Conservation (phyloP, 345 rosid genomes). For the Draba incana region DNA sequence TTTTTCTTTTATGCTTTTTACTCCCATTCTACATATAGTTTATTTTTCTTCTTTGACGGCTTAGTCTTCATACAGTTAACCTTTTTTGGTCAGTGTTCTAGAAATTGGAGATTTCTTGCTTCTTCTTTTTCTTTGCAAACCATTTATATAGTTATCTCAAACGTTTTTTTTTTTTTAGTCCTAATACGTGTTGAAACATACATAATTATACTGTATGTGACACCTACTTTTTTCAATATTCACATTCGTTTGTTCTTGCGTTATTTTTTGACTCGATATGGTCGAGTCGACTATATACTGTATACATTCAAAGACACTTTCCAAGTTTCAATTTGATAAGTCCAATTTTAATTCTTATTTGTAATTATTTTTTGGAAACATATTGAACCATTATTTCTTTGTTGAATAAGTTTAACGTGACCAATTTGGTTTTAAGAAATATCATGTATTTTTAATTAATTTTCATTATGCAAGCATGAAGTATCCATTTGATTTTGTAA, state of each 20-base stretch:
- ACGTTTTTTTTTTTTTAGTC: neutral
- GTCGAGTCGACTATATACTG: neutral
- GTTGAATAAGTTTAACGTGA: too few species aligned
- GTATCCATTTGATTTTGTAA: too few species aligned
- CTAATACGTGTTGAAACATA: constrained; percentile 6
- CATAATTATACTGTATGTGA: neutral
- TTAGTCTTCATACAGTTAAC: too few species aligned
- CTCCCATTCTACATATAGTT: too few species aligned
- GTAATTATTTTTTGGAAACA: neutral
- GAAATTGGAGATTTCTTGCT: neutral
- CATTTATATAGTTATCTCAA: neutral
- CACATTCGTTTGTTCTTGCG: constrained; percentile 13
- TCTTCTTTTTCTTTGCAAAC: neutral
- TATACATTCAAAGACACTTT: neutral
- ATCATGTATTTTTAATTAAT: too few species aligned
- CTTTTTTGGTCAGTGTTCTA: neutral
- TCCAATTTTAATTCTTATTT: neutral
- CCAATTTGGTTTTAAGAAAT: too few species aligned
- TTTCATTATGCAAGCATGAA: too few species aligned
- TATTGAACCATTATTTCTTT: too few species aligned
- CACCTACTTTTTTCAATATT: constrained; percentile 13
- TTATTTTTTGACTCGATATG: constrained; percentile 15
- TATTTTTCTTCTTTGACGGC: too few species aligned
- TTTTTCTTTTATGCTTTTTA: too few species aligned
- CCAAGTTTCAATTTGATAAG: neutral